These are phyloP conservation scores for Podaxis sp. DNA, from an alignment of 768 basidiomycete genomes.

Conservation along the genomic window DNA sequence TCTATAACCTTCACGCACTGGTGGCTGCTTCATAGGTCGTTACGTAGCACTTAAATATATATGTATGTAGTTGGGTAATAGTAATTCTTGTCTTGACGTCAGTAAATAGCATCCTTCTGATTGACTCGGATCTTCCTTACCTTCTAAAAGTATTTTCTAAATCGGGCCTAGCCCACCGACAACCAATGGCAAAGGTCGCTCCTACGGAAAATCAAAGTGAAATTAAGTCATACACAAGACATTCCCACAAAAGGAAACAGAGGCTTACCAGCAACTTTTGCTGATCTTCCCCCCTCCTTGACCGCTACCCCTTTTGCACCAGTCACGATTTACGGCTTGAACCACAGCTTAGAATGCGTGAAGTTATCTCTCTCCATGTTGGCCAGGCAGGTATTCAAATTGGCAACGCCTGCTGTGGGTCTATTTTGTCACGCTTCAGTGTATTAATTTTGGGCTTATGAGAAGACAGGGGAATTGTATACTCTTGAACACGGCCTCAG, in stretches of 20 bases:
- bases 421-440: constrained; percentile 14
- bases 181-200: constrained; percentile 21
- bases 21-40: constrained; percentile 56
- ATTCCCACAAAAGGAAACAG: not conserved
- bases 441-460: constrained; percentile 22
- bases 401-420: constrained; percentile 94
- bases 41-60: not conserved
- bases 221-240: not conserved
- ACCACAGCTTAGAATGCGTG: constrained; percentile 56
- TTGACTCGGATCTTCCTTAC: no score
- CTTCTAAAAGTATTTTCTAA: no score
- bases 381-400: constrained; percentile 97
- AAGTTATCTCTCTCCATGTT: constrained; percentile 95
- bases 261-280: constrained; percentile 17
- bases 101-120: not conserved
- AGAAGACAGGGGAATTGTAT: constrained; percentile 86
- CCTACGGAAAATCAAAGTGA: no score
- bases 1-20: constrained; percentile 88
- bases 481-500: constrained; percentile 96
- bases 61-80: not conserved
- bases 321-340: constrained; percentile 12
- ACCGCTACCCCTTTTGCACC: constrained; percentile 17
- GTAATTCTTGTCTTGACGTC: not conserved
- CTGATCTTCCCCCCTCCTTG: not conserved
- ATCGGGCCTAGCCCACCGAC: no score